These are phyloP conservation scores for Arctium lappa DNA, from an alignment of 129 eudicot genomes.

Conservation along the genomic window DNA sequence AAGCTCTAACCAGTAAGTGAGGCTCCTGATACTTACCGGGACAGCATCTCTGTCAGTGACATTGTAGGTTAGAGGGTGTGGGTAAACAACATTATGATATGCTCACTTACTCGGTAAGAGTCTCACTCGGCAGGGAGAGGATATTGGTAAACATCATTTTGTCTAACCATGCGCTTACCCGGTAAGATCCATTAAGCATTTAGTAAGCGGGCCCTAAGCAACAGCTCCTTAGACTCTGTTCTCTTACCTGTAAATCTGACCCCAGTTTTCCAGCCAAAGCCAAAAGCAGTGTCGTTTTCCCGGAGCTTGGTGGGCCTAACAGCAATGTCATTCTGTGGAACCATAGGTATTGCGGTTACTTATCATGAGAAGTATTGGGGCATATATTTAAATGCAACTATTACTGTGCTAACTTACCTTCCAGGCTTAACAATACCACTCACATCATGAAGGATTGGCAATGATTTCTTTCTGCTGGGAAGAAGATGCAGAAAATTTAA, in stretches of 20 bases:
- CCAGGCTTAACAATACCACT: conserved; percentile 69
- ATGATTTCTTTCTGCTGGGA: conserved; percentile 53
- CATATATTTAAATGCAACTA: neutral
- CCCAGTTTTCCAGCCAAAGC: conserved; percentile 66
- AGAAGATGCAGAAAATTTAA: conserved; percentile 45
- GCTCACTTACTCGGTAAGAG: neutral
- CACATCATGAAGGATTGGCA: conserved; percentile 59
- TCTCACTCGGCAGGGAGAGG: neutral
- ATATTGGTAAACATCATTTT: neutral
- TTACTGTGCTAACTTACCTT: conserved; percentile 33
- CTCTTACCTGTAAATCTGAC: conserved; percentile 42
- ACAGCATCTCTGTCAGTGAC: no score
- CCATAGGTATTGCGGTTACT: neutral
- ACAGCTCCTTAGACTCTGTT: neutral
- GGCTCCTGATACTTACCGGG: neutral
- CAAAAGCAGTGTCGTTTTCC: conserved; percentile 64
- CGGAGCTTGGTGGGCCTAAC: conserved; percentile 82
- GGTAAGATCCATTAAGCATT: neutral
- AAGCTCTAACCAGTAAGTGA: no score
- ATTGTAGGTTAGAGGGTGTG: no score
- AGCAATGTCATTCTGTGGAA: conserved; percentile 64
- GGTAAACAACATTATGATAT: no score
- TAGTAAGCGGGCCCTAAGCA: neutral
- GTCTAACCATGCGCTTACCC: neutral
- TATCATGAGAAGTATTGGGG: neutral